A percentile compares a stretch with the other conserved stretches of the same genome.
Conservation (phyloP, 345 rosid genomes). For the Carallia brachiata region DNA sequence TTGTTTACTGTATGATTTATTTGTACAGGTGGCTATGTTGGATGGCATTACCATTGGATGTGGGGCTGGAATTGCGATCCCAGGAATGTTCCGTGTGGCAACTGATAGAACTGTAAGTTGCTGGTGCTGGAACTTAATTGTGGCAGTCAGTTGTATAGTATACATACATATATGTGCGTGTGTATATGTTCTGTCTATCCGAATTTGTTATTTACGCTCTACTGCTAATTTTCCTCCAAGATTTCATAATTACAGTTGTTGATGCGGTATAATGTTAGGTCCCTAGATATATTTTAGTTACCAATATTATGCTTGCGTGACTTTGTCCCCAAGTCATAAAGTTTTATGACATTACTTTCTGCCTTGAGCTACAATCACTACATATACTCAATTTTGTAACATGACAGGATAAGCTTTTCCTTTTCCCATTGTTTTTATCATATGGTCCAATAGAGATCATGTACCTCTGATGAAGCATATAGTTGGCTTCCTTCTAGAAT, state of each 20-base stretch:
- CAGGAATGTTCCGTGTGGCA: constrained; percentile 75
- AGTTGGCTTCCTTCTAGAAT: not conserved
- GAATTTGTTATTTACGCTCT: not conserved
- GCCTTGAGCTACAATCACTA: not conserved
- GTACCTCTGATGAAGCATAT: not conserved
- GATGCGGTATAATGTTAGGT: too few species aligned
- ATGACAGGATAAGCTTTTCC: too few species aligned
- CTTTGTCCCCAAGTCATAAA: not conserved
- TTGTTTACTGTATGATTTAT: constrained; percentile 1
- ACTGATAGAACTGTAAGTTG: constrained; percentile 77
- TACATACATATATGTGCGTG: too few species aligned
- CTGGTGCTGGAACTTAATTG: constrained; percentile 14
- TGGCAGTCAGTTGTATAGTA: not conserved
- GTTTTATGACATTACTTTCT: not conserved
- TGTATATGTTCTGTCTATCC: not conserved
- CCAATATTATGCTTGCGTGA: too few species aligned
- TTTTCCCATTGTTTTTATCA: not conserved
- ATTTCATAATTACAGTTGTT: too few species aligned
- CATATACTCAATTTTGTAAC: too few species aligned
- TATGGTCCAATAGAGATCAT: not conserved
- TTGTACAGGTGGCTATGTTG: constrained; percentile 70
- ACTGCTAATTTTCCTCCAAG: not conserved
- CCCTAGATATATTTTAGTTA: too few species aligned
- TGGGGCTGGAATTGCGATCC: constrained; percentile 70
- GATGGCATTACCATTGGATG: constrained; percentile 78